phyloP scores from a whole-genome alignment of 1,284 basidiomycete genomes.

The Ganoderma leucocontextum region DNA sequence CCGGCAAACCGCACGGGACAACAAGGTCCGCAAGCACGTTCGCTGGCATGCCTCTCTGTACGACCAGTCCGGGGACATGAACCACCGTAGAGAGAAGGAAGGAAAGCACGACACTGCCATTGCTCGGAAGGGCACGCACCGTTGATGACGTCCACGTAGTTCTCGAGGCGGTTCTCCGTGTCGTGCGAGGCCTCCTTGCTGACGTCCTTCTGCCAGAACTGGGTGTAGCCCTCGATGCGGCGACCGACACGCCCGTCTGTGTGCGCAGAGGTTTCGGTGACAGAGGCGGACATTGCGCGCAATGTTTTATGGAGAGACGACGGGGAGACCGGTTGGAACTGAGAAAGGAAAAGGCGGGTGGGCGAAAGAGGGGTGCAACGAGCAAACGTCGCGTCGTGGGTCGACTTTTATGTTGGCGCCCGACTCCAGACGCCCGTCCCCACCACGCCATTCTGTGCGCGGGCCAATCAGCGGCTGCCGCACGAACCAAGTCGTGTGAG shows the following conservation, averaged over 20 bases:
- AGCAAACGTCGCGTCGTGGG: conserved; percentile 14
- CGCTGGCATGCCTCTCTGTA: not conserved
- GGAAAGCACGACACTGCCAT: not conserved
- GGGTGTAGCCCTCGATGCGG: conserved; percentile 92
- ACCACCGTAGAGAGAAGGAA: not conserved
- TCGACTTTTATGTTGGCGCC: conserved; percentile 19
- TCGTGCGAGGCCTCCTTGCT: conserved; percentile 75
- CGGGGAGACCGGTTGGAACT: not conserved
- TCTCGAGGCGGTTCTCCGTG: conserved; percentile 80
- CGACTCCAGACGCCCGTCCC: not conserved
- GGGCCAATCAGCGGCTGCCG: conserved; percentile 9
- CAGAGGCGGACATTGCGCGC: conserved; percentile 39
- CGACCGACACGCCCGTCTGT: conserved; percentile 81
- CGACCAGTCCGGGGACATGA: not conserved
- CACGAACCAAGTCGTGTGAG: not conserved
- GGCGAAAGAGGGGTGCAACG: conserved; percentile 2
- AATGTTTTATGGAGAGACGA: not conserved
- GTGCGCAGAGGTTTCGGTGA: conserved; percentile 35
- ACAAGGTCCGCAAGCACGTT: not conserved
- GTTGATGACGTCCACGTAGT: conserved; percentile 95
- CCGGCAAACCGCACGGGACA: not conserved
- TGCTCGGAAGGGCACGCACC: conserved; percentile 56
- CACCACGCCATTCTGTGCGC: conserved; percentile 7
- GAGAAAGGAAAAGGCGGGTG: conserved; percentile 1
- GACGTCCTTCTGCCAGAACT: conserved; percentile 93